These are phyloP conservation scores for Xylaria flabelliformis DNA, from an alignment of 495 filamentous ascomycete species.

Conservation along the genomic window DNA sequence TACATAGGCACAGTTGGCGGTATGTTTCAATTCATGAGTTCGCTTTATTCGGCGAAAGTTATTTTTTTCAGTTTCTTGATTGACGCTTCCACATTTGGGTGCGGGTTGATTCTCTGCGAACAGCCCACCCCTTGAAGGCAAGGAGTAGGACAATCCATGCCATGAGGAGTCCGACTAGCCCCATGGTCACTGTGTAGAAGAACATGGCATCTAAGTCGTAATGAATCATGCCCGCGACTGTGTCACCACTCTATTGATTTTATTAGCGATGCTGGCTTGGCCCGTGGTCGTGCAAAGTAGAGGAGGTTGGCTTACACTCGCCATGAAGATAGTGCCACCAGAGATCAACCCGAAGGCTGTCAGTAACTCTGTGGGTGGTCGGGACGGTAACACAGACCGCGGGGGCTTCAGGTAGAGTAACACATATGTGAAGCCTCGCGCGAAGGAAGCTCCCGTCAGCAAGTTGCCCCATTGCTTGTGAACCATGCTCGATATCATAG, in stretches of 20 bases:
- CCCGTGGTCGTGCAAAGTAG: not conserved
- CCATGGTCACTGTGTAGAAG: conserved; percentile 88
- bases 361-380: conserved; percentile 90
- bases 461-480: conserved; percentile 95
- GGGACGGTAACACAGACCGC: conserved; percentile 78
- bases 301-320: conserved; percentile 67
- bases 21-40: conserved; percentile 11
- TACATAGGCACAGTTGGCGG: not conserved
- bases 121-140: conserved; percentile 90
- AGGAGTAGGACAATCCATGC: conserved; percentile 79
- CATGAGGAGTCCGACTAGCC: conserved; percentile 83
- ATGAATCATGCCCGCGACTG: conserved; percentile 76
- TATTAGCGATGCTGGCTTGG: conserved; percentile 10
- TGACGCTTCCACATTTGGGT: conserved; percentile 29
- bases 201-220: conserved; percentile 85
- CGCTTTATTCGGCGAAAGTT: not conserved
- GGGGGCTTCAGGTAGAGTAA: conserved; percentile 83
- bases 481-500: conserved; percentile 87
- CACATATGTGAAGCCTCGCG: conserved; percentile 80
- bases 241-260: conserved; percentile 67
- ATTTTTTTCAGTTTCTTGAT: conserved; percentile 16
- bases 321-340: conserved; percentile 92
- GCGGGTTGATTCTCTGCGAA: conserved; percentile 60
- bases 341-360: conserved; percentile 84
- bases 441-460: conserved; percentile 79